These are phyloP conservation scores for Martiniozyma asiatica DNA, from an alignment of 1,139 yeast genomes.

Conservation along the genomic window DNA sequence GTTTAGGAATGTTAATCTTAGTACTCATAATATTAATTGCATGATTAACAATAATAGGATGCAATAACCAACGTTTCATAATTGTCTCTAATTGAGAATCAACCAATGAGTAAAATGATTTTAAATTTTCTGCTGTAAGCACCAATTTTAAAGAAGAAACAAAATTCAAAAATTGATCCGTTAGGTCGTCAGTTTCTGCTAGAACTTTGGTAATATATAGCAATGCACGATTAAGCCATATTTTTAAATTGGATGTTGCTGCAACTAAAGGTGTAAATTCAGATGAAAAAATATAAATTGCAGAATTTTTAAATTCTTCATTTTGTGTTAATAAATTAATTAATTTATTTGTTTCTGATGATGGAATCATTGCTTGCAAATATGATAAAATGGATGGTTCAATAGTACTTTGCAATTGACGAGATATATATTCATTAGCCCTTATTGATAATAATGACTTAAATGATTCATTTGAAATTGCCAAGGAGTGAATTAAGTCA, in stretches of 20 bases:
- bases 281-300: constrained; percentile 17
- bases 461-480: too few species aligned
- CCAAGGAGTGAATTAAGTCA: too few species aligned
- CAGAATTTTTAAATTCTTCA: constrained; percentile 16
- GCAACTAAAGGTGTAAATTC: constrained; percentile 12
- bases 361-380: too few species aligned
- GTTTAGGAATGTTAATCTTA: constrained; percentile 35
- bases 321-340: constrained; percentile 6
- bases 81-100: constrained; percentile 64
- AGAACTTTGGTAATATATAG: constrained; percentile 51
- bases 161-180: constrained; percentile 17
- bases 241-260: constrained; percentile 2
- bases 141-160: too few species aligned
- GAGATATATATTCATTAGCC: not conserved
- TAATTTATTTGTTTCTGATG: too few species aligned
- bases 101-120: constrained; percentile 30
- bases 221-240: constrained; percentile 40
- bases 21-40: constrained; percentile 26
- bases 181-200: constrained; percentile 32
- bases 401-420: too few species aligned
- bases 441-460: too few species aligned
- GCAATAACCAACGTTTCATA: constrained; percentile 37
- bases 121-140: too few species aligned
- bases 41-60: constrained; percentile 33
- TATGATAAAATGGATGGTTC: too few species aligned